These are phyloP conservation scores for Tulasnella sp. DNA, from an alignment of 768 basidiomycete species.

Conservation along the genomic window DNA sequence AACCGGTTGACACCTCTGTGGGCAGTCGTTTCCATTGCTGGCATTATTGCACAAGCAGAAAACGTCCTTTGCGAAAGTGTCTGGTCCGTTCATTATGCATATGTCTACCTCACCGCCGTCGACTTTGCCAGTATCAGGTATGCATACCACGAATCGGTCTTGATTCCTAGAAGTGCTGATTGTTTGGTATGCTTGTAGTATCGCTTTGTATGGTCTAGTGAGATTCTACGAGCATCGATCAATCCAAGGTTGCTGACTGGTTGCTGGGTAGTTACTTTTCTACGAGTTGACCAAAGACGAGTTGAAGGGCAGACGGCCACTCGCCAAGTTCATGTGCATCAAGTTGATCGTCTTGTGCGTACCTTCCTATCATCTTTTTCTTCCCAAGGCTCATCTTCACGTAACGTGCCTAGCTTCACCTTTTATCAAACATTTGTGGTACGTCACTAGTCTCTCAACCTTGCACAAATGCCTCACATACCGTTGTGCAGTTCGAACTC, in stretches of 20 bases:
- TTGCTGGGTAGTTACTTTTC: slow-evolving; percentile 39
- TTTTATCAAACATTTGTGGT: slow-evolving; percentile 78
- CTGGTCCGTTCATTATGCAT: slow-evolving; percentile 47
- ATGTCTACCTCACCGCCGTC: slow-evolving; percentile 55
- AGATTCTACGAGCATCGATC: neutral
- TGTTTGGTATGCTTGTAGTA: slow-evolving; percentile 15
- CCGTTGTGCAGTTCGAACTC: slow-evolving; percentile 40
- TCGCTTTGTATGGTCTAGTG: slow-evolving; percentile 71
- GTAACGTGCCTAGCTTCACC: slow-evolving; percentile 45
- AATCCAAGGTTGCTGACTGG: neutral
- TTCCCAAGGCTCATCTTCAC: neutral
- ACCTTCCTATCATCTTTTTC: neutral
- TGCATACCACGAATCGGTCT: slow-evolving; percentile 10
- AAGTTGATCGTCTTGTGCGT: slow-evolving; percentile 33
- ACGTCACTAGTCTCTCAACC: slow-evolving; percentile 22
- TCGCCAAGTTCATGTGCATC: slow-evolving; percentile 78
- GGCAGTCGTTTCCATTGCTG: slow-evolving; percentile 51
- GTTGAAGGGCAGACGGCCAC: slow-evolving; percentile 57
- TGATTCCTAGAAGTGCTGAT: neutral
- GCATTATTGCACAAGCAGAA: slow-evolving; percentile 61
- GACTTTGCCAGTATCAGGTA: slow-evolving; percentile 78
- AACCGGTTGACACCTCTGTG: slow-evolving; percentile 16
- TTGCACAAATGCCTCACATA: neutral
- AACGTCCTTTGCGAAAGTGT: slow-evolving; percentile 57
- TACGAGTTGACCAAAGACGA: slow-evolving; percentile 74